Evolutionary conservation across 2,329 filamentous ascomycete genomes (phyloP), one percentile per base, ranked within the genome.

Genomic region (Diaporthe australafricana): DNA sequence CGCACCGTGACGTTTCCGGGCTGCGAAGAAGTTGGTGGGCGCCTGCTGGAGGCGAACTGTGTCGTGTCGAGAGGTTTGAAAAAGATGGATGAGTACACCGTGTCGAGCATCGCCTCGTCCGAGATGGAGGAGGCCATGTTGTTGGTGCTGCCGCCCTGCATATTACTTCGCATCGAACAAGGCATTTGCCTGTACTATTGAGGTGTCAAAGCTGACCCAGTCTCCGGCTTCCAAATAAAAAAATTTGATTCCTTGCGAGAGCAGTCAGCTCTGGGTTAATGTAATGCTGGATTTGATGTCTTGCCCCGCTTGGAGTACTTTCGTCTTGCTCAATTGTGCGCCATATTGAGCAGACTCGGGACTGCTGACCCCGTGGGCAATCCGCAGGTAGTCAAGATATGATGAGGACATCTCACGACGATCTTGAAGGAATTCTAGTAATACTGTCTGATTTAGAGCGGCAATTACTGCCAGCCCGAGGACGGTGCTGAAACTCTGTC

Each of bases 11-110:
- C 32, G 45, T 50, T 60, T 11, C 30, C 27, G 17, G 42, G 67
- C 38, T 70, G 67, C 3, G 55, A 52, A 35, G 30, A 40, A 6
- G 67, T 40, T 12, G 53, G 14, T 91, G 81, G 77, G 92, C 55
- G 42, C 8, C 67, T 55, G 6, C 67, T 55, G 7, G 47, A 42
- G 9, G 67, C 57, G 53, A 32, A 70, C 27, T 52, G 62, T 9
- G 35, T 70, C 5, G 47, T 50, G 45, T 70, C 67, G 16, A 62
- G 45, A 8, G 67, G 67, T n/a, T 32, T 38, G 42, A 62, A 32
- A n/a, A 52, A 62, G 1, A 30, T 22, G 3, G 47, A 42, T 1
- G 67, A 40, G n/a, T 60, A 62, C 22, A 11, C 67, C 2, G 32
- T 38, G 52, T 62, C 55, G n/a, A 70, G 67, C 32, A 62, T 62